These are phyloP conservation scores for Cucumis melo DNA, from an alignment of 306 rosid genomes.

Conservation along the genomic window DNA sequence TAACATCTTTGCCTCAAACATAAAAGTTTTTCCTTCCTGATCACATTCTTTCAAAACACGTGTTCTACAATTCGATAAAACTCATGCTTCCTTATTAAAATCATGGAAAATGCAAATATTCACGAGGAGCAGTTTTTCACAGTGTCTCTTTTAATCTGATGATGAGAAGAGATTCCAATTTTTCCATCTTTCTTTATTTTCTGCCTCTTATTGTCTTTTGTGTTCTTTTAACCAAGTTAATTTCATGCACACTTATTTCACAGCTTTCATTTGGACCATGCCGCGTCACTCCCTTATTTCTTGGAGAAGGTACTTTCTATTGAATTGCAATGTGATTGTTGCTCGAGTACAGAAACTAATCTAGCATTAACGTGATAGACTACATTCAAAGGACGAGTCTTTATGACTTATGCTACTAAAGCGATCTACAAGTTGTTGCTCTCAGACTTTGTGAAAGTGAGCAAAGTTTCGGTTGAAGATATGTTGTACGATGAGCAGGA, in stretches of 20 bases:
- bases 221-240: neutral
- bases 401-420: conserved; percentile 94
- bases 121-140: neutral
- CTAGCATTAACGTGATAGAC: conserved; percentile 26
- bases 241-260: neutral
- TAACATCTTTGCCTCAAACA: neutral
- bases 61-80: neutral
- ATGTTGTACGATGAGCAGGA: conserved; percentile 80
- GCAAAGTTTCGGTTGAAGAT: conserved; percentile 86
- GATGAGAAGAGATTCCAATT: neutral
- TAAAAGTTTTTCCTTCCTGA: neutral
- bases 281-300: conserved; percentile 90
- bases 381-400: conserved; percentile 80
- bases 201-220: neutral
- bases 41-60: neutral
- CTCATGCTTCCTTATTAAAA: neutral
- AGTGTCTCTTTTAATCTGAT: neutral
- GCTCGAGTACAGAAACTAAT: conserved; percentile 4
- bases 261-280: conserved; percentile 90
- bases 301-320: conserved; percentile 47
- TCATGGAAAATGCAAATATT: neutral
- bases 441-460: conserved; percentile 81
- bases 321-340: neutral
- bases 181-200: neutral
- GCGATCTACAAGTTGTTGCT: conserved; percentile 80